A percentile compares a stretch with the other conserved stretches of the same genome.
Conservation (phyloP, 75 land plant species). For the Pinus taeda region DNA sequence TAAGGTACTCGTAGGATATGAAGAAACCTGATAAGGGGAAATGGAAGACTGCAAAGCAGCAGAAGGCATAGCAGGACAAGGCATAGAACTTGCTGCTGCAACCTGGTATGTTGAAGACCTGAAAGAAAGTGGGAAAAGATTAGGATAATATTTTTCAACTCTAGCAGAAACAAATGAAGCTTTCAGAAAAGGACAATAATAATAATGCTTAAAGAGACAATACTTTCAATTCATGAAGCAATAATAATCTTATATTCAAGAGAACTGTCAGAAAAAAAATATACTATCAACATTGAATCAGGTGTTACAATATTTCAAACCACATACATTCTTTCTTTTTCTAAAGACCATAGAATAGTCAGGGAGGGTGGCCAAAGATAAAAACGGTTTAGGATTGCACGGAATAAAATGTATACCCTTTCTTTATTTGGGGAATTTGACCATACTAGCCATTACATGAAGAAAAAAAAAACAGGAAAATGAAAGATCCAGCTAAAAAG, state of each 20-base stretch:
- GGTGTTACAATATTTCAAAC: too few species aligned
- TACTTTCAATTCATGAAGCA: too few species aligned
- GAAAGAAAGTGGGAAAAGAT: neutral
- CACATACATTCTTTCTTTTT: too few species aligned
- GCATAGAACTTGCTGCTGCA: constrained; percentile 5
- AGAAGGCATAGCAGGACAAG: neutral
- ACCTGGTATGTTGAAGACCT: constrained; percentile 22
- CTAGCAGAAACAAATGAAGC: neutral
- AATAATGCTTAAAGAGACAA: too few species aligned
- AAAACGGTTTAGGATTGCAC: neutral
- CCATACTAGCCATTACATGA: neutral
- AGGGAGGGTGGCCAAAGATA: neutral
- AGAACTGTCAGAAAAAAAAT: too few species aligned
- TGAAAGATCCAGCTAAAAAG: neutral
- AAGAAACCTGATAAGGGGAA: constrained; percentile 6
- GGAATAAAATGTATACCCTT: neutral
- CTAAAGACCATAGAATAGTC: too few species aligned
- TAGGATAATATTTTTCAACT: neutral
- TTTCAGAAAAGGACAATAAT: too few species aligned
- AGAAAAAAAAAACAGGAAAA: neutral
- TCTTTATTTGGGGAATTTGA: neutral
- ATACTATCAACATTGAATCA: too few species aligned
- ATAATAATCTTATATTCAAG: too few species aligned
- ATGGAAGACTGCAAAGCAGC: constrained; percentile 2
- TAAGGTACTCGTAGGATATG: constrained; percentile 6